A percentile compares a stretch with the other conserved stretches of the same genome.
Conservation (phyloP, 2,329 filamentous ascomycete species). For the Neonectria ditissima region DNA sequence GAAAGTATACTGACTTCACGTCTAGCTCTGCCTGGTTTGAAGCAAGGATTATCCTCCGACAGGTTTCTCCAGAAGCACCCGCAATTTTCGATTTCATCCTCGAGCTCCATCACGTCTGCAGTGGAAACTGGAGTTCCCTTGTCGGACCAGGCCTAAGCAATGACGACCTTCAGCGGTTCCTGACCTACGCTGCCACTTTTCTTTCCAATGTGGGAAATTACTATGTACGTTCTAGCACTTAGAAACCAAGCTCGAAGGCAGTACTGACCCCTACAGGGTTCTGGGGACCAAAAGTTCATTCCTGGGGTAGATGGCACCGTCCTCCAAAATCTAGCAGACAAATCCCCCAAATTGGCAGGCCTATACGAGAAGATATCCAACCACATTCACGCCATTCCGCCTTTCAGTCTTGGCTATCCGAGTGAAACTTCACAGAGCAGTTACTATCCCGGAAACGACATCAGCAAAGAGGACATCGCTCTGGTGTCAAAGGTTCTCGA, state of each 20-base stretch:
- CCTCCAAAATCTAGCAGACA: constrained; percentile 57
- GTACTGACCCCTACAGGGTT: constrained; percentile 50
- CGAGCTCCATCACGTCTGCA: constrained; percentile 60
- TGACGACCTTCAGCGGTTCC: constrained; percentile 61
- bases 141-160: constrained; percentile 53
- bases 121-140: constrained; percentile 64
- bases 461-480: constrained; percentile 65
- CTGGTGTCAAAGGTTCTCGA: constrained; percentile 63
- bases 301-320: constrained; percentile 58
- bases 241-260: neutral
- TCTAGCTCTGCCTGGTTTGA: constrained; percentile 61
- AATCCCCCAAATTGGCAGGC: constrained; percentile 33
- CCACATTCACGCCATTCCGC: constrained; percentile 60
- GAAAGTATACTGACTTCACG: constrained; percentile 7
- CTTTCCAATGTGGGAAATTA: constrained; percentile 72
- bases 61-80: constrained; percentile 69
- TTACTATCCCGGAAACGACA: constrained; percentile 66
- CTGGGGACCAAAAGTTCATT: constrained; percentile 71
- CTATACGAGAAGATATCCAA: constrained; percentile 54
- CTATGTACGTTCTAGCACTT: constrained; percentile 52
- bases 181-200: constrained; percentile 68
- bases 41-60: constrained; percentile 66
- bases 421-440: constrained; percentile 63
- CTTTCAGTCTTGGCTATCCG: constrained; percentile 68
- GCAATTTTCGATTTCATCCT: constrained; percentile 71